These are phyloP conservation scores for Casaregolazyma suthepensis DNA, from an alignment of 1,139 yeast genomes.

Conservation along the genomic window DNA sequence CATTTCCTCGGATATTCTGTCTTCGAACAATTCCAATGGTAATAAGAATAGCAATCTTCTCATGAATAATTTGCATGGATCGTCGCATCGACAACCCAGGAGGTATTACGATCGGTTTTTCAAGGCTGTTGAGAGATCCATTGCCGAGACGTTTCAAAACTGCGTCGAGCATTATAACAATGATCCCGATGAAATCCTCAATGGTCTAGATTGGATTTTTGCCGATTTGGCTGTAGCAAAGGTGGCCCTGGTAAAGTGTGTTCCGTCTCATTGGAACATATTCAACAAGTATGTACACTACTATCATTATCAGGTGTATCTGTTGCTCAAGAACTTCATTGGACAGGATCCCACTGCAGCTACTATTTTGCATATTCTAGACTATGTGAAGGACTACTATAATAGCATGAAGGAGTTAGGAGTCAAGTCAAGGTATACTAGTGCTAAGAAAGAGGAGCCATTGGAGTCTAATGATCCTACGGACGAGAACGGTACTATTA, in stretches of 20 bases:
- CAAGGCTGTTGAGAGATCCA: constrained; percentile 52
- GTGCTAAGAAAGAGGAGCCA: background rate
- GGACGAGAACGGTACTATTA: background rate
- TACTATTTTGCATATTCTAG: constrained; percentile 44
- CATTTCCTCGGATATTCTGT: constrained; percentile 43
- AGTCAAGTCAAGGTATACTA: constrained; percentile 13
- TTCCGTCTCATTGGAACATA: constrained; percentile 75
- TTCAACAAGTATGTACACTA: constrained; percentile 55
- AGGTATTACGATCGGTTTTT: constrained; percentile 63
- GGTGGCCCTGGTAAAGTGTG: constrained; percentile 48
- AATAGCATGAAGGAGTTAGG: constrained; percentile 42
- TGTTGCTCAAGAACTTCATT: constrained; percentile 55
- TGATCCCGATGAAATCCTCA: constrained; percentile 52
- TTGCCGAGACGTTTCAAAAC: constrained; percentile 60
- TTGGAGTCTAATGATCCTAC: background rate
- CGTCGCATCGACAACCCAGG: constrained; percentile 39
- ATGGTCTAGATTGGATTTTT: constrained; percentile 77
- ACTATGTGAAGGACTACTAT: constrained; percentile 68
- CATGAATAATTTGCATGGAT: constrained; percentile 14
- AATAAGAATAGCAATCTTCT: constrained; percentile 4
- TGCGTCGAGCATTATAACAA: constrained; percentile 53
- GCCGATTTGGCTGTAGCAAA: constrained; percentile 67
- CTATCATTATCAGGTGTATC: constrained; percentile 64
- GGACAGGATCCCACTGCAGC: constrained; percentile 58
- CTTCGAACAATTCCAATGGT: constrained; percentile 6